Conservation (phyloP, 2,329 filamentous ascomycete species). For the Epichloe gansuensis region DNA sequence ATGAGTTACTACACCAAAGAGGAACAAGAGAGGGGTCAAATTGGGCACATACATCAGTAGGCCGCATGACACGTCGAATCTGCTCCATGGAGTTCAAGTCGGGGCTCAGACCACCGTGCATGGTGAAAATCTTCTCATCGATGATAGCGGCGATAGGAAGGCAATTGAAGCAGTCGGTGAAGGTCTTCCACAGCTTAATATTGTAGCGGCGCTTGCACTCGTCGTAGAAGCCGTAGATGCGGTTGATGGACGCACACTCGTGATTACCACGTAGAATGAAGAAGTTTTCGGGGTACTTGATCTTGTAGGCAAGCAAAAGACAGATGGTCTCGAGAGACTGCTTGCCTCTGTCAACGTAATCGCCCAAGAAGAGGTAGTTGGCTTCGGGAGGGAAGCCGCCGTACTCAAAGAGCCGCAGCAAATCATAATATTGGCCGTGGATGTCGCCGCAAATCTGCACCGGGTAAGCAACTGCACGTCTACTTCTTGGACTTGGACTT, state of each 20-base stretch:
- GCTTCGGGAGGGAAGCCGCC: constrained; percentile 96
- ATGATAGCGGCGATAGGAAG: constrained; percentile 97
- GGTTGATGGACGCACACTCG: constrained; percentile 97
- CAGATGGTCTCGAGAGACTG: constrained; percentile 98
- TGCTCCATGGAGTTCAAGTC: constrained; percentile 99
- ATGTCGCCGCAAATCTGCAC: constrained; percentile 94
- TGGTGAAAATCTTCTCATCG: constrained; percentile 99
- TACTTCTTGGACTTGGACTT: no score
- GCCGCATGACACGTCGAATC: constrained; percentile 96
- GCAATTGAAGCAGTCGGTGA: constrained; percentile 99
- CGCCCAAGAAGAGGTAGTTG: constrained; percentile 98
- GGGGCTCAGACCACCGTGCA: constrained; percentile 95
- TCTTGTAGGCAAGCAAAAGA: constrained; percentile 94
- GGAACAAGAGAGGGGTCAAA: not conserved
- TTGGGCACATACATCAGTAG: constrained; percentile 75
- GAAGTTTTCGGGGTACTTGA: constrained; percentile 99
- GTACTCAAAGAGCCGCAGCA: constrained; percentile 94
- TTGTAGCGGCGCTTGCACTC: constrained; percentile 99
- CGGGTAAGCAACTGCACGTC: not conserved
- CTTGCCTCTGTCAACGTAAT: constrained; percentile 98
- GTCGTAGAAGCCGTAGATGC: constrained; percentile 99
- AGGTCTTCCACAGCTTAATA: constrained; percentile 99
- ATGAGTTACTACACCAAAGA: constrained; percentile 13
- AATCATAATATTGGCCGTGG: constrained; percentile 97
- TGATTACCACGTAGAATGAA: constrained; percentile 98